A percentile compares a stretch with the other conserved stretches of the same genome.
Evolutionary conservation across 768 basidiomycete species (phyloP).

Genomic region (Calocybe cyanea): DNA sequence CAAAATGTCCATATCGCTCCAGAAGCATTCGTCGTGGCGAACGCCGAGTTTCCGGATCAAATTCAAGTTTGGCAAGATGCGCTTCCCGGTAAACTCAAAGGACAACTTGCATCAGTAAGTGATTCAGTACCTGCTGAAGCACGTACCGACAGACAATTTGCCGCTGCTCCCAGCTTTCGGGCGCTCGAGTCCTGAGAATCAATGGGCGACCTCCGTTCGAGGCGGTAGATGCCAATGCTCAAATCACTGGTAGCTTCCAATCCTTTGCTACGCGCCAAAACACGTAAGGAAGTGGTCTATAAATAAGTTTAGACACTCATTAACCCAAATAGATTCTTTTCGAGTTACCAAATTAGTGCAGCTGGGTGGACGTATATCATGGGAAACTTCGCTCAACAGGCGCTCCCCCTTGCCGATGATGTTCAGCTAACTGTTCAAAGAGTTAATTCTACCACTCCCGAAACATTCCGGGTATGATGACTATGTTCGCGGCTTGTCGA

Average conservation of each 20-base stretch:
- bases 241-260: conserved; percentile 50
- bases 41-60: conserved; percentile 47
- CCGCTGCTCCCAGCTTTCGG: conserved; percentile 29
- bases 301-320: too few relatives aligned
- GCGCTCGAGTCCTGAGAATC: conserved; percentile 52
- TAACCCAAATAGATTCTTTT: conserved; percentile 34
- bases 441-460: conserved; percentile 30
- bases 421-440: conserved; percentile 46
- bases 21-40: conserved; percentile 48
- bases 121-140: not conserved
- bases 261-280: conserved; percentile 49
- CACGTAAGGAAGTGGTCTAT: conserved; percentile 25
- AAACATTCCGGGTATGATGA: conserved; percentile 41
- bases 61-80: conserved; percentile 53
- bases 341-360: conserved; percentile 36
- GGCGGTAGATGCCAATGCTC: conserved; percentile 49
- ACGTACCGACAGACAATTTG: not conserved
- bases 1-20: conserved; percentile 52
- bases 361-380: conserved; percentile 39
- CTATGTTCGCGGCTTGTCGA: not conserved
- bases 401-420: conserved; percentile 47
- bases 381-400: conserved; percentile 54
- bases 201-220: conserved; percentile 47
- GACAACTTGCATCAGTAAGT: conserved; percentile 41
- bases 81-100: conserved; percentile 41